These are phyloP conservation scores for Yamadazyma aaseri DNA, from an alignment of 1,139 yeast species.

Conservation along the genomic window DNA sequence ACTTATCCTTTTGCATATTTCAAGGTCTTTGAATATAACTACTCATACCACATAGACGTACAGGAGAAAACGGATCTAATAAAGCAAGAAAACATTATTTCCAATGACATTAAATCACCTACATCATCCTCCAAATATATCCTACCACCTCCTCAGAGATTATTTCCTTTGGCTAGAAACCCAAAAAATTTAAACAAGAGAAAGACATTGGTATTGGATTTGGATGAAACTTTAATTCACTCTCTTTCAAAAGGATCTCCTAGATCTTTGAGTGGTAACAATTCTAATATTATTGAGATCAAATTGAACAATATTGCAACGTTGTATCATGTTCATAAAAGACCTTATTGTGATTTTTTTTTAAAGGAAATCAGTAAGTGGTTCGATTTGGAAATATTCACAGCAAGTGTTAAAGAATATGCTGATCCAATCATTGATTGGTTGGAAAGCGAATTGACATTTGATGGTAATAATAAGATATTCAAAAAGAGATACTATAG, in stretches of 20 bases:
- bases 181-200: constrained; percentile 36
- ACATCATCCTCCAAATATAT: constrained; percentile 48
- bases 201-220: constrained; percentile 79
- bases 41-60: constrained; percentile 16
- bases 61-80: constrained; percentile 44
- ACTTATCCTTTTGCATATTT: constrained; percentile 20
- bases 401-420: constrained; percentile 92
- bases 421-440: constrained; percentile 97
- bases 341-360: constrained; percentile 89
- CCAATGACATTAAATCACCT: constrained; percentile 58
- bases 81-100: constrained; percentile 37
- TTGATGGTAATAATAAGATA: constrained; percentile 16
- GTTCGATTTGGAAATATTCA: constrained; percentile 87
- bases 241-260: constrained; percentile 70
- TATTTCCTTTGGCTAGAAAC: constrained; percentile 43
- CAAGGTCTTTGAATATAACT: constrained; percentile 13
- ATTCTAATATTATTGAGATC: constrained; percentile 81
- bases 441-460: constrained; percentile 49
- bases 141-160: constrained; percentile 48
- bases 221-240: constrained; percentile 93
- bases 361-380: constrained; percentile 75
- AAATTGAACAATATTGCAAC: constrained; percentile 69
- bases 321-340: constrained; percentile 82
- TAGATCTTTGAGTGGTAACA: constrained; percentile 45
- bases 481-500: constrained; percentile 73